Conservation (phyloP, 192 early-diverging fungal genomes). For the Coemansia sp. region DNA sequence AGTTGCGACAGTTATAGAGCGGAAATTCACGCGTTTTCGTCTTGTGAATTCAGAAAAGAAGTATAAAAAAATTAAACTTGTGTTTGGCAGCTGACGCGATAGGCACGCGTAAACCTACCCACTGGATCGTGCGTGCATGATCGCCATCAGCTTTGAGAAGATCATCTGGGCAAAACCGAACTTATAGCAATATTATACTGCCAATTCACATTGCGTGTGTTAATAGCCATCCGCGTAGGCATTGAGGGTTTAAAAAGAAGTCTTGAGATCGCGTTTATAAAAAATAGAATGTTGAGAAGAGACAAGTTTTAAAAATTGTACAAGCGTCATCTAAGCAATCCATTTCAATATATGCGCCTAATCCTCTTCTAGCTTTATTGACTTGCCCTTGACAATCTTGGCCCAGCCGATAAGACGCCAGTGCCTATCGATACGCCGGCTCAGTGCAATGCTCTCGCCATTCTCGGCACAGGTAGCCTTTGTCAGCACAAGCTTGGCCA, state of each 20-base stretch:
- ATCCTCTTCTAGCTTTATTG: conserved; percentile 26
- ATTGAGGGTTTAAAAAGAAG: not conserved
- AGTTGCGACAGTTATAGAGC: not conserved
- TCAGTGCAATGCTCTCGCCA: conserved; percentile 93
- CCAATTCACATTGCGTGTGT: not conserved
- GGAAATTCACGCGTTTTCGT: not conserved
- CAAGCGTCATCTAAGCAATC: not conserved
- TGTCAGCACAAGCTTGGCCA: conserved; percentile 91
- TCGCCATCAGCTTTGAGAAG: not conserved
- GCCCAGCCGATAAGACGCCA: conserved; percentile 99
- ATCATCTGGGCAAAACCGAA: not conserved
- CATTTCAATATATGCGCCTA: conserved; percentile 11
- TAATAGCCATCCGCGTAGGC: not conserved
- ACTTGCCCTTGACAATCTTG: conserved; percentile 80
- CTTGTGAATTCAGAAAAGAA: not conserved
- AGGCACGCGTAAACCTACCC: not conserved
- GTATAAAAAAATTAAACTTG: not conserved
- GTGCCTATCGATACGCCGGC: conserved; percentile 93
- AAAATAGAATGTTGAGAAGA: not conserved
- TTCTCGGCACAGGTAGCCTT: conserved; percentile 93
- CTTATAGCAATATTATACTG: not conserved
- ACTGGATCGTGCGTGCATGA: not conserved
- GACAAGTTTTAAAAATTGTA: not conserved
- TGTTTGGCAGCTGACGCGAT: not conserved
- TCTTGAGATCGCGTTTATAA: not conserved